These are phyloP conservation scores for Kwoniella shandongensis DNA, from an alignment of 768 basidiomycete genomes.

Conservation along the genomic window DNA sequence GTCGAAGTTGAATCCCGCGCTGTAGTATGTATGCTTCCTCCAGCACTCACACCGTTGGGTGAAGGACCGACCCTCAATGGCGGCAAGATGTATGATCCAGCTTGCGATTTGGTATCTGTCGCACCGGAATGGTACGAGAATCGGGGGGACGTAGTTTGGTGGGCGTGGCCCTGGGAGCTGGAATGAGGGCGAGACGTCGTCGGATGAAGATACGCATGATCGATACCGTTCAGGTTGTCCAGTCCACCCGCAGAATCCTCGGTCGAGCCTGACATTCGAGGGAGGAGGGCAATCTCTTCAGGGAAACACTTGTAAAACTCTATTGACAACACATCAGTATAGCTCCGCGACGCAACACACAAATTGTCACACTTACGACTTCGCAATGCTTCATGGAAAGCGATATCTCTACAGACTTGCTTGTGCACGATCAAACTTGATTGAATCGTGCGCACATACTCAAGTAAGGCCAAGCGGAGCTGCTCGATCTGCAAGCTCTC, in stretches of 20 bases:
- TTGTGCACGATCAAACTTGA: constrained; percentile 80
- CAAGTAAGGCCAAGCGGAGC: constrained; percentile 64
- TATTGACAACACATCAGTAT: constrained; percentile 8
- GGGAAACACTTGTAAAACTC: constrained; percentile 41
- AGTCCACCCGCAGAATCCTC: background rate
- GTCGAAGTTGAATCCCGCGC: constrained; percentile 7
- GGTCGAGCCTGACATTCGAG: constrained; percentile 12
- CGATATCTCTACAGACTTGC: constrained; percentile 82
- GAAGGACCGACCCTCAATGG: constrained; percentile 28
- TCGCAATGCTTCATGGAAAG: constrained; percentile 86
- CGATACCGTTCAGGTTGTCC: background rate
- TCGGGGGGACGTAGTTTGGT: constrained; percentile 9
- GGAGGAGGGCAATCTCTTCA: constrained; percentile 32
- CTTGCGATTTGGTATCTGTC: background rate
- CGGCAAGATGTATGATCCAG: constrained; percentile 25
- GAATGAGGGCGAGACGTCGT: constrained; percentile 2
- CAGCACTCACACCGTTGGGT: background rate
- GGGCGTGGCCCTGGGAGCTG: constrained; percentile 7
- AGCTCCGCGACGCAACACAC: background rate
- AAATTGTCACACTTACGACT: constrained; percentile 41
- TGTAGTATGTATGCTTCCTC: background rate
- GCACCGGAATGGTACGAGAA: constrained; percentile 4
- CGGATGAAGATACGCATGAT: background rate
- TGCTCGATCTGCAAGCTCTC: constrained; percentile 70
- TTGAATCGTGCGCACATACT: constrained; percentile 74